Conservation (phyloP, 2,329 filamentous ascomycete species). For the Apiospora pterosperma region DNA sequence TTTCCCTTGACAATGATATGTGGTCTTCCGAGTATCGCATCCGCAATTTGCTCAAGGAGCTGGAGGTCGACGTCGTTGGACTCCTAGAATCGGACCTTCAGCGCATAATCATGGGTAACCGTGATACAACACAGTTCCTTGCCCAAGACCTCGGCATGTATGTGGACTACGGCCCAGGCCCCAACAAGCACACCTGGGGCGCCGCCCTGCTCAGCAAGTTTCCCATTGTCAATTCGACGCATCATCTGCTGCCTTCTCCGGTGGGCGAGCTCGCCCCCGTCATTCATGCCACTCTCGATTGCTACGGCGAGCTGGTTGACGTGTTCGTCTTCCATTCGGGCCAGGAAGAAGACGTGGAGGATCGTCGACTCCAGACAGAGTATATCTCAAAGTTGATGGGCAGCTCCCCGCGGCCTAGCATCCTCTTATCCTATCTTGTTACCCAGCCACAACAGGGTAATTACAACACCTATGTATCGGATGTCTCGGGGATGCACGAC, state of each 20-base stretch:
- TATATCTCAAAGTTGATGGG: conserved; percentile 91
- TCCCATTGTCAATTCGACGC: conserved; percentile 93
- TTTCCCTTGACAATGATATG: conserved; percentile 97
- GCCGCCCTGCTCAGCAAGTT: conserved; percentile 92
- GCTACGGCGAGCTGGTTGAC: conserved; percentile 85
- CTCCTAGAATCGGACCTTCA: conserved; percentile 90
- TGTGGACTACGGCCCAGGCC: conserved; percentile 92
- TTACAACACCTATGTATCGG: conserved; percentile 92
- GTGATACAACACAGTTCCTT: conserved; percentile 90
- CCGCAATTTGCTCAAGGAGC: conserved; percentile 83
- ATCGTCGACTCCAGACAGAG: conserved; percentile 79
- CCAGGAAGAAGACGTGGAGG: conserved; percentile 93
- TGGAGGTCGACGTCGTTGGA: conserved; percentile 98
- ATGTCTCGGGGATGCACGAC: conserved; percentile 87
- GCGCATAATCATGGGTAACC: conserved; percentile 99
- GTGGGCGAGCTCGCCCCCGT: conserved; percentile 93
- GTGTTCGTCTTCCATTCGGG: conserved; percentile 98
- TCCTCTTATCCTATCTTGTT: conserved; percentile 89
- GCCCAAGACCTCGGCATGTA: conserved; percentile 99
- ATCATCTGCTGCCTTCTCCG: conserved; percentile 89
- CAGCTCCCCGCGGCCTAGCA: conserved; percentile 70
- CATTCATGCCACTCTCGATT: conserved; percentile 93
- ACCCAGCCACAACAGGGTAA: conserved; percentile 88
- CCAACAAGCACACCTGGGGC: conserved; percentile 99
- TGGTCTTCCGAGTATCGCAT: conserved; percentile 95